A percentile compares a stretch with the other conserved stretches of the same genome.
Evolutionary conservation across 495 filamentous ascomycete species (phyloP).

Genomic region (Cercophora newfieldiana): DNA sequence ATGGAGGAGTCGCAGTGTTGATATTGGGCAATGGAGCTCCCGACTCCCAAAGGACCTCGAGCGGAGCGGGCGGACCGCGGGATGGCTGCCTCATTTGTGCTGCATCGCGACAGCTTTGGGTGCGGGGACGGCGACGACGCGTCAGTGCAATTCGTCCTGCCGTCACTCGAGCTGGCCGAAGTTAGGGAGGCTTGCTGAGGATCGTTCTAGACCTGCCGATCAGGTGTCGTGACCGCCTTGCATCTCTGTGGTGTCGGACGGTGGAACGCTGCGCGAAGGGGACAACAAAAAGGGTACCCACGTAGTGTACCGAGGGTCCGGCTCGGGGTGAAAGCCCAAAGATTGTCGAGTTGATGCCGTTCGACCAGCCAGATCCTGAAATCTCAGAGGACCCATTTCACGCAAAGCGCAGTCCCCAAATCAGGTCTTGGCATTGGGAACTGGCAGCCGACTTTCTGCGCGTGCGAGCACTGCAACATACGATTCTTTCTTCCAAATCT

Average conservation of each 20-base stretch:
- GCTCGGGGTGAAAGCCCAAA: not conserved
- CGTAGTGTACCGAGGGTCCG: not conserved
- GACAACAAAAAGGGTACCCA: not conserved
- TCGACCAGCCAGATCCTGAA: not conserved
- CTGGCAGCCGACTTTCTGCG: no score
- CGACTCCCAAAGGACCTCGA: not conserved
- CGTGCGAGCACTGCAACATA: not conserved
- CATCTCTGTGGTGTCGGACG: not conserved
- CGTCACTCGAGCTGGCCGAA: not conserved
- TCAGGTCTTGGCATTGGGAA: not conserved
- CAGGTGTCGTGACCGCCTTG: not conserved
- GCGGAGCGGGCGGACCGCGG: not conserved
- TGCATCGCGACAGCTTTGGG: not conserved
- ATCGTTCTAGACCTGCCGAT: conserved; percentile 13
- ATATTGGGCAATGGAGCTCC: not conserved
- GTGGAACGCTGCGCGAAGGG: not conserved
- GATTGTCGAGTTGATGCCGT: not conserved
- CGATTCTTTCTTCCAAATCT: not conserved
- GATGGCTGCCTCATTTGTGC: conserved; percentile 4
- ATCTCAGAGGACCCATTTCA: not conserved
- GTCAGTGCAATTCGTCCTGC: not conserved
- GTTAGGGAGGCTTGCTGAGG: not conserved
- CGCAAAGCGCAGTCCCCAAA: not conserved
- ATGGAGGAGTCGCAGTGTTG: not conserved
- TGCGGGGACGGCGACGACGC: not conserved